Evolutionary conservation across 768 basidiomycete genomes (phyloP), one percentile per base, ranked within the genome.

Genomic region (Kwoniella bestiolae): DNA sequence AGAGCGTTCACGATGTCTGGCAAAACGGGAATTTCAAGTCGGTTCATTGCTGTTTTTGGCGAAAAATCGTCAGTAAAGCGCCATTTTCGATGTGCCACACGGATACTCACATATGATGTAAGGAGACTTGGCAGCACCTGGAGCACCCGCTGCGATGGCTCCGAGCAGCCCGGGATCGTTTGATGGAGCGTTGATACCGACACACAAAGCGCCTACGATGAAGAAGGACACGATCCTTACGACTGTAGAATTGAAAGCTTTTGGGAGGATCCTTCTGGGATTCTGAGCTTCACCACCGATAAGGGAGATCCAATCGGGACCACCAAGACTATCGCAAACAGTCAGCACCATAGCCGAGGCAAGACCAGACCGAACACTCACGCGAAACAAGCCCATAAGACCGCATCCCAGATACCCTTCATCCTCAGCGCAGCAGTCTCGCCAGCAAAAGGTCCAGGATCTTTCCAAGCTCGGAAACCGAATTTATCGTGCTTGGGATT

Each of bases 401-500:
- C 59, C 12, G 68, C 65, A 31, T 60, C 53, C 47, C 58, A 70
- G 55, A 70, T 61, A 38, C 62, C 66, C 28, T 68, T 41, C 25
- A 63, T 55, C n/a, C 53, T 50, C 4, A 47, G 21, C 4, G 55
- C 31, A 3, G 55, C 46, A 2, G 60, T 52, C 12, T 28, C 47
- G 12, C 35, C 50, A 38, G 57, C 66, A 41, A 68, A 53, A 29
- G 56, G 66, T 18, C 69, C 69, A 26, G 69, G 69, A 38, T 60
- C 29, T 35, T 65, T 65, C 70, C 70, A 71, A 56, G 47, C 65
- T 49, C 66, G n/a, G 32, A 68, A 68, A 12, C 66, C 66, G 72
- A 86, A 87, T 3, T 70, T 82, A 61, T 87, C 86, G 50, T 82
- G 84, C 32, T 82, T 67, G 1, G 86, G 87, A 72, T 87, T 87